Evolutionary conservation across 2,329 filamentous ascomycete species (phyloP).

Genomic region (Helotiales sp.): DNA sequence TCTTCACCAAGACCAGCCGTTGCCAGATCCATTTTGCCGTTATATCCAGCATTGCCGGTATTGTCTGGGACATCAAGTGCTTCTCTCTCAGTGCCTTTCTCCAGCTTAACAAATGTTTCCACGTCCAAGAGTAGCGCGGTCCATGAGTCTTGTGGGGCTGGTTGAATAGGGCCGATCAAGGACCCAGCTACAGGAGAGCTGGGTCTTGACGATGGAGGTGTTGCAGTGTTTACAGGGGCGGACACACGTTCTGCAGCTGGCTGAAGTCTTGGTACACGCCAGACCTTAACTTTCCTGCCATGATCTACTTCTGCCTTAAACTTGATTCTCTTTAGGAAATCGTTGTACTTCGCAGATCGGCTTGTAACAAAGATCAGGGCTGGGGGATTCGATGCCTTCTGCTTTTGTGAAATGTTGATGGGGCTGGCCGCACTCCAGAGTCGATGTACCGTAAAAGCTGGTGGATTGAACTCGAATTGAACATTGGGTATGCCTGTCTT

Average conservation of each 20-base stretch:
- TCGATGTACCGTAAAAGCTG: constrained; percentile 81
- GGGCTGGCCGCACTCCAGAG: constrained; percentile 64
- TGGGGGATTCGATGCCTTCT: constrained; percentile 60
- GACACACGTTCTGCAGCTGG: constrained; percentile 34
- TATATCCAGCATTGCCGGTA: constrained; percentile 74
- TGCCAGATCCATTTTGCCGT: constrained; percentile 67
- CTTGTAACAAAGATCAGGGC: constrained; percentile 71
- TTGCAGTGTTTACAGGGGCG: constrained; percentile 43
- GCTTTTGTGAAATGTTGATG: constrained; percentile 54
- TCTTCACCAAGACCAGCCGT: constrained; percentile 69
- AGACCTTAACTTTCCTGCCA: constrained; percentile 71
- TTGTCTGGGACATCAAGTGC: constrained; percentile 65
- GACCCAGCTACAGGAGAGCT: constrained; percentile 24
- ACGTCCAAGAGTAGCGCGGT: constrained; percentile 47
- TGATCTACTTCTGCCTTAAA: constrained; percentile 64
- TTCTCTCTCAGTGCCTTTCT: constrained; percentile 64
- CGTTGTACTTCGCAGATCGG: constrained; percentile 65
- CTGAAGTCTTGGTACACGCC: constrained; percentile 31
- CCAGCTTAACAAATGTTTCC: constrained; percentile 61
- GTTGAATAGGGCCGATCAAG: background rate
- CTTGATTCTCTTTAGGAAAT: constrained; percentile 78
- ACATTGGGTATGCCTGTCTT: constrained; percentile 61
- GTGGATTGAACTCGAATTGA: constrained; percentile 80
- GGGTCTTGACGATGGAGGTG: constrained; percentile 36
- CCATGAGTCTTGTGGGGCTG: constrained; percentile 41